These are phyloP conservation scores for Magnolia changhungtana DNA, from an alignment of 164 flowering plant genomes.

Conservation along the genomic window DNA sequence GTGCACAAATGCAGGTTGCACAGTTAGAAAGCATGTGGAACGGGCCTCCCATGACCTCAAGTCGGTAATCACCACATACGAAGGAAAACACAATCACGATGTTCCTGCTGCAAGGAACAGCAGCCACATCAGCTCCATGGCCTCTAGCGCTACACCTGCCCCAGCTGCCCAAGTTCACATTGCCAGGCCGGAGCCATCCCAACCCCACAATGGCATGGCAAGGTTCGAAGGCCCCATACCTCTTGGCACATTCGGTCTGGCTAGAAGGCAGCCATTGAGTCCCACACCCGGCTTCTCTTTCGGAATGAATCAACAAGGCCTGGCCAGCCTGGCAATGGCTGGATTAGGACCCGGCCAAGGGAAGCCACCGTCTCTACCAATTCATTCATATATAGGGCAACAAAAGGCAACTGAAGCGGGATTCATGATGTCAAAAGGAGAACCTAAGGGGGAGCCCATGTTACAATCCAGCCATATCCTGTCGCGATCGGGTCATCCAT, in stretches of 20 bases:
- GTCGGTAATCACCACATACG: conserved; percentile 83
- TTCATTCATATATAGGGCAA: conserved; percentile 33
- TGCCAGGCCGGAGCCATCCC: conserved; percentile 56
- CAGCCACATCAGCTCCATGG: conserved; percentile 55
- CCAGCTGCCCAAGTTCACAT: conserved; percentile 27
- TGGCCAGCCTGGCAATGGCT: conserved; percentile 53
- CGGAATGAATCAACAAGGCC: conserved; percentile 49
- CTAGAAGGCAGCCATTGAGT: too few species aligned
- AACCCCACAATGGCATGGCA: conserved; percentile 37
- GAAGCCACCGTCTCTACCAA: conserved; percentile 35
- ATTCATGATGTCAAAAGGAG: conserved; percentile 60
- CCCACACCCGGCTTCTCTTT: too few species aligned
- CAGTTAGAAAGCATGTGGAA: conserved; percentile 87
- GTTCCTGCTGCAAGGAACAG: conserved; percentile 91
- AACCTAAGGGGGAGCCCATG: conserved; percentile 54
- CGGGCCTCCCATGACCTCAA: conserved; percentile 89
- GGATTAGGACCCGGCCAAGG: conserved; percentile 42
- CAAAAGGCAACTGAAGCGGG: conserved; percentile 36
- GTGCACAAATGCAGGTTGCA: conserved; percentile 85
- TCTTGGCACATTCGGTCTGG: conserved; percentile 36
- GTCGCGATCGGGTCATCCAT: conserved; percentile 36
- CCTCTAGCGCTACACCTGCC: conserved; percentile 21
- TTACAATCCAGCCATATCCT: conserved; percentile 45
- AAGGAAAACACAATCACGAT: too few species aligned
- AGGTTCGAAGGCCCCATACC: conserved; percentile 41